These are phyloP conservation scores for Oxytropis ochrocephala DNA, from an alignment of 306 rosid genomes.

Conservation along the genomic window DNA sequence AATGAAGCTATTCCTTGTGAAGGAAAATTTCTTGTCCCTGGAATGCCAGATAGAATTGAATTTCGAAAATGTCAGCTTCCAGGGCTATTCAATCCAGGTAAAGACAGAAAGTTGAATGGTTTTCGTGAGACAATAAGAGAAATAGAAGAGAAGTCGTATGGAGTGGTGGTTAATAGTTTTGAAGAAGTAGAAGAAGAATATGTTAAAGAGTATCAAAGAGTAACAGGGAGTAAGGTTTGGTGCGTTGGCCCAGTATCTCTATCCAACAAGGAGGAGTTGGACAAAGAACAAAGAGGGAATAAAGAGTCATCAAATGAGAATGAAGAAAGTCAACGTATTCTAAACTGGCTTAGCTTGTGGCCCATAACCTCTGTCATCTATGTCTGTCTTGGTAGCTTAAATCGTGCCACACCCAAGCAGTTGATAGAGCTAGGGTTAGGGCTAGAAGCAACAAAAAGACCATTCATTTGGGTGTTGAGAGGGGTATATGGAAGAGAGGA, in stretches of 20 bases:
- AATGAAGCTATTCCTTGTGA: constrained; percentile 1
- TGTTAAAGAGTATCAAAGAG: constrained; percentile 16
- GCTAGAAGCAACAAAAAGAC: constrained; percentile 46
- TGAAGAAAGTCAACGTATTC: constrained; percentile 11
- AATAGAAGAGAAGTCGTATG: constrained; percentile 14
- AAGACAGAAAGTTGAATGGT: neutral
- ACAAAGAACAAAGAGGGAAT: constrained; percentile 36
- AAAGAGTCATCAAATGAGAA: constrained; percentile 20
- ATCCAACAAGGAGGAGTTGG: constrained; percentile 16
- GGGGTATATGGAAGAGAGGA: constrained; percentile 25
- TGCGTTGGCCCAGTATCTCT: constrained; percentile 47
- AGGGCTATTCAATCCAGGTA: neutral
- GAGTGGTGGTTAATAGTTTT: constrained; percentile 32
- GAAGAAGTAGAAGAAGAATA: constrained; percentile 36
- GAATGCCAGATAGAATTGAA: constrained; percentile 21
- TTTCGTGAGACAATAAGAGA: neutral
- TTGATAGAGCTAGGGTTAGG: constrained; percentile 46
- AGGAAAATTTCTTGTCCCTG: constrained; percentile 20
- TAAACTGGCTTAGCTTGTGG: constrained; percentile 48
- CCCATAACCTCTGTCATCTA: constrained; percentile 35
- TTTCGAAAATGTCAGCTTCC: constrained; percentile 23
- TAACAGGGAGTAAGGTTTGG: constrained; percentile 24
- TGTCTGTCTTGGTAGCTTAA: constrained; percentile 54
- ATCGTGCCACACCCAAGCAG: constrained; percentile 28
- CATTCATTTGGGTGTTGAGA: constrained; percentile 58